Base-by-base conservation (phyloP, 2,329 filamentous ascomycete species). In the Phaeoacremonium minimum region DNA sequence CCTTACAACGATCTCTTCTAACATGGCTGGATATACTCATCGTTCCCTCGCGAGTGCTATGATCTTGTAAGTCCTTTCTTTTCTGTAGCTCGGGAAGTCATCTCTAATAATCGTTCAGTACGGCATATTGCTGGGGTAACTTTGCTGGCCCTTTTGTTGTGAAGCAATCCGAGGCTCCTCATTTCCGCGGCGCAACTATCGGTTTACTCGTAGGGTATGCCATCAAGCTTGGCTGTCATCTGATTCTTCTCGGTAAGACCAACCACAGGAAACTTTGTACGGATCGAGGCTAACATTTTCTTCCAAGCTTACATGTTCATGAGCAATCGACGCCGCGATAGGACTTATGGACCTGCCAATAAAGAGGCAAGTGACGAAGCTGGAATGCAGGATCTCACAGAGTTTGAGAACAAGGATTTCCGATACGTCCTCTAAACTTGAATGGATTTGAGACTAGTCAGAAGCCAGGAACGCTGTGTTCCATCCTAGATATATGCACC, bases 331-430 rank as follows among this genome's bases (percentile, higher is more conserved):
- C 47, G 46, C 28, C 49, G 63, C 3, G 53, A 64, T 30, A 37
- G 40, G 8, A 48, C 47, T 20, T 62, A 64, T 39, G 54, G 60
- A 6, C 41, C 50, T 17, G 46, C 58, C 20, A 46, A 63, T 37
- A 60, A 60, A 47, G 44, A 51, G 33, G 32, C 44, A 26, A 53
- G 55, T 50, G 48, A 61, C 15, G 60, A 66, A 33, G 55, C 54
- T 4, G 62, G 62, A 1, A 68, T 66, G 61, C 51, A 52, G 35
- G 61, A 66, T 36, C 38, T 52, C 26, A 66, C 62, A 1, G 58
- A 64, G 43, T 65, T 64, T 39, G 55, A 65, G 39, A 67, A 67
- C 37, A 64, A 58, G 41, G 52, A 64, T 18, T 67, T 68, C 36
- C 45, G 63, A 30, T 67, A 66, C 43, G 61, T 66, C 6, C 40